Conservation (phyloP, 495 filamentous ascomycete species). For the Penicillium riverlandense region DNA sequence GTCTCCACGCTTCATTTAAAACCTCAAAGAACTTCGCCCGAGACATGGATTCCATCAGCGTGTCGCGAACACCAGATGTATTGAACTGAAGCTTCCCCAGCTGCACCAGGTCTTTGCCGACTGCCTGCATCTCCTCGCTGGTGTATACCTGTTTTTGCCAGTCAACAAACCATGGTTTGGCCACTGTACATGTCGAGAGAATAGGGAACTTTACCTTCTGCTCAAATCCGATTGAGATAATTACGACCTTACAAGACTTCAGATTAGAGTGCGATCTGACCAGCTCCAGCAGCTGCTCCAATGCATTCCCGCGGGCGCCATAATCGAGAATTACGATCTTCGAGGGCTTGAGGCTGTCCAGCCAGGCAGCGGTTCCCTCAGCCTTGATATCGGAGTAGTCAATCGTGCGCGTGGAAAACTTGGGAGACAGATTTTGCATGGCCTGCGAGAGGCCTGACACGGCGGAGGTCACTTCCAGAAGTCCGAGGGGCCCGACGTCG, state of each 20-base stretch:
- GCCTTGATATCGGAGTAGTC: constrained; percentile 13
- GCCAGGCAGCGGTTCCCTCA: constrained; percentile 9
- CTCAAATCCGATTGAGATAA: constrained; percentile 34
- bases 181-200: neutral
- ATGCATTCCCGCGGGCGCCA: constrained; percentile 35
- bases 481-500: constrained; percentile 10
- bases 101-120: constrained; percentile 1
- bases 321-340: constrained; percentile 48
- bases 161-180: no score
- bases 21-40: constrained; percentile 22
- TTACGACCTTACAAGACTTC: constrained; percentile 14
- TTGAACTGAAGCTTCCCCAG: constrained; percentile 30
- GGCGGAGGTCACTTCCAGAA: constrained; percentile 22
- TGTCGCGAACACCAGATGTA: constrained; percentile 33
- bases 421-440: constrained; percentile 8
- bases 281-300: constrained; percentile 23
- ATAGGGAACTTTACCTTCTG: constrained; percentile 16
- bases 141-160: constrained; percentile 12
- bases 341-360: constrained; percentile 4
- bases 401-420: constrained; percentile 12
- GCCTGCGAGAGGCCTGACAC: constrained; percentile 18
- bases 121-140: constrained; percentile 11
- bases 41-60: constrained; percentile 23
- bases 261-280: constrained; percentile 9
- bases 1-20: constrained; percentile 20